Evolutionary conservation across 768 basidiomycete genomes (phyloP).

Genomic region (Tephrocybe sp.): DNA sequence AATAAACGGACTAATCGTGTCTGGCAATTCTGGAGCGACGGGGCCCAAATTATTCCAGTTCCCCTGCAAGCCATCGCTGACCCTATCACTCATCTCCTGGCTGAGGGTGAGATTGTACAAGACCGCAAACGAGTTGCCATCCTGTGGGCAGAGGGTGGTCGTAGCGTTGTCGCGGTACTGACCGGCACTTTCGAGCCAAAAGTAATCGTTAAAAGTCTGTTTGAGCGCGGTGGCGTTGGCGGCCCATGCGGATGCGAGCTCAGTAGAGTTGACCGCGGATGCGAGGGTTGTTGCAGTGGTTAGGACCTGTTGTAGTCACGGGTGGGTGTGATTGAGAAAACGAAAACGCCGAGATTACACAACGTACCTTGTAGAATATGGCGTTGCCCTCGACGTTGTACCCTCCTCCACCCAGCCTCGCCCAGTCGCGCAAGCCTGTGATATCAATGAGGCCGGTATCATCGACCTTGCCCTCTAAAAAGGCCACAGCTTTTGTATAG

Average conservation of each 20-base stretch:
- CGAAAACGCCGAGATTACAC: no score
- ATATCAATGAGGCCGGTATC: constrained; percentile 50
- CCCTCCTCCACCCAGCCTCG: constrained; percentile 51
- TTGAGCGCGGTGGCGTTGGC: constrained; percentile 49
- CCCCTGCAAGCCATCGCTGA: constrained; percentile 45
- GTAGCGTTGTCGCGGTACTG: constrained; percentile 55
- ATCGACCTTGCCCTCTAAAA: constrained; percentile 51
- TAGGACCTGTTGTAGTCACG: constrained; percentile 42
- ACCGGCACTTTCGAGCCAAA: constrained; percentile 46
- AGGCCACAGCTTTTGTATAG: constrained; percentile 54
- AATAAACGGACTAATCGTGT: constrained; percentile 60
- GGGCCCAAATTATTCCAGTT: constrained; percentile 55
- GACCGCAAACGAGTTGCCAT: constrained; percentile 55
- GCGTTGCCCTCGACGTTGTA: constrained; percentile 55
- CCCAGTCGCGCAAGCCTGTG: constrained; percentile 58
- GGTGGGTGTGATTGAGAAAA: neutral
- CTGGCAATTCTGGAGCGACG: constrained; percentile 53
- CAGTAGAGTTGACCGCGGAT: constrained; percentile 28
- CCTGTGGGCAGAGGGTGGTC: constrained; percentile 52
- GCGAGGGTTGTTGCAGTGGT: constrained; percentile 46
- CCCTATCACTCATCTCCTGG: constrained; percentile 29
- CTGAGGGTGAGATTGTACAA: constrained; percentile 48
- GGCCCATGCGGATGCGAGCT: constrained; percentile 35
- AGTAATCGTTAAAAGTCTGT: constrained; percentile 42
- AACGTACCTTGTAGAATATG: constrained; percentile 1